A percentile compares a stretch with the other conserved stretches of the same genome.
These are phyloP conservation scores for Talaromyces atroroseus DNA, from an alignment of 2,329 filamentous ascomycete genomes.

Conservation along the genomic window DNA sequence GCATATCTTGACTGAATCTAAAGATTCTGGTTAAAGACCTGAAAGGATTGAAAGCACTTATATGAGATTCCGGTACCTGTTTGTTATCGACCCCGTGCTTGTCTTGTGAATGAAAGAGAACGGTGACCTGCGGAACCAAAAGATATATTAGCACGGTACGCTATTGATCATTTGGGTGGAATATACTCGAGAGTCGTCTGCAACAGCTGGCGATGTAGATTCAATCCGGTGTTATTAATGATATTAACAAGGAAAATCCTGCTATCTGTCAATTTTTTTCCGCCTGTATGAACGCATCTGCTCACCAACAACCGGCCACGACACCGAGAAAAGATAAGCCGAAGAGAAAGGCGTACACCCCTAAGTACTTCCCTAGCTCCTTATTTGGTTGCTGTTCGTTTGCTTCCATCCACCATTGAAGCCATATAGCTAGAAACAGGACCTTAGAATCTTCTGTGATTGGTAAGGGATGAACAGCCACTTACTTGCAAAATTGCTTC, in stretches of 20 bases:
- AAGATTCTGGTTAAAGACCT: background rate
- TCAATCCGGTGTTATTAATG: background rate
- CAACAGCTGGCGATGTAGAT: background rate
- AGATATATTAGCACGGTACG: too few species aligned
- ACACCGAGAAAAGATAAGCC: background rate
- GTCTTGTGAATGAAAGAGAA: conserved; percentile 6
- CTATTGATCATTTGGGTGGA: too few species aligned
- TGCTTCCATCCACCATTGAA: conserved; percentile 8
- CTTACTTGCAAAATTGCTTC: conserved; percentile 36
- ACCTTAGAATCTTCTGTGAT: background rate
- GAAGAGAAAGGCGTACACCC: conserved; percentile 4
- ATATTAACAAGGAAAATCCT: background rate
- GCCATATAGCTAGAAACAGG: conserved; percentile 3
- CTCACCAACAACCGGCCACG: background rate
- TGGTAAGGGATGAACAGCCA: background rate
- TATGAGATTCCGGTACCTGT: conserved; percentile 1
- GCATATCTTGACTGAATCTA: conserved; percentile 36
- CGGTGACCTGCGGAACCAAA: background rate
- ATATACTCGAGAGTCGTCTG: background rate
- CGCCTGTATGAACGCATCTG: background rate
- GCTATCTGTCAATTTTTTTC: background rate
- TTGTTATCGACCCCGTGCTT: conserved; percentile 7
- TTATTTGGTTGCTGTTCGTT: conserved; percentile 3
- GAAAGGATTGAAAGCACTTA: background rate
- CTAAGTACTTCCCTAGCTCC: background rate